phyloP scores from a whole-genome alignment of 805 yeast genomes.

The Kuraishia ogatae region DNA sequence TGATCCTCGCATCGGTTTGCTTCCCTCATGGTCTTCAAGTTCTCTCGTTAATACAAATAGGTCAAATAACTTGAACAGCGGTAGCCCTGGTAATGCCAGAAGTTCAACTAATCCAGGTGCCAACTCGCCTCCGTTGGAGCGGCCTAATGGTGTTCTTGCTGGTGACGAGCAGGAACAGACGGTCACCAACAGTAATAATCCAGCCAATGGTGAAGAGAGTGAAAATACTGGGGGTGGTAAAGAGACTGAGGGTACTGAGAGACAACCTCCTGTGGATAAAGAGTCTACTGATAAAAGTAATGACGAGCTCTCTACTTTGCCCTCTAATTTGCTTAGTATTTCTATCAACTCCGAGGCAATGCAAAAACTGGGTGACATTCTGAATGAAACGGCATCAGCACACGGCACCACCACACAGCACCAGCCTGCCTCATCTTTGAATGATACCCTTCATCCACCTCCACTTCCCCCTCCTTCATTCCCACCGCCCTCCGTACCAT shows the following conservation, averaged over 20 bases:
- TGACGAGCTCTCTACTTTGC: no score
- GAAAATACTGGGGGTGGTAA: no score
- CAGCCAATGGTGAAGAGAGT: no score
- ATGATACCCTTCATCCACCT: neutral
- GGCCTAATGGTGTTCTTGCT: no score
- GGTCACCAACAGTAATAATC: no score
- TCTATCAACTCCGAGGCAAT: neutral
- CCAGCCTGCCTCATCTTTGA: no score
- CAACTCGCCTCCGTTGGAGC: no score
- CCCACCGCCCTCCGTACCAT: neutral
- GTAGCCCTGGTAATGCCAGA: neutral
- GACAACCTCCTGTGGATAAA: no score
- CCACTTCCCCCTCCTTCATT: neutral
- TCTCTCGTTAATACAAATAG: neutral
- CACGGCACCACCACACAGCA: neutral
- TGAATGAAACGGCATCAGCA: neutral
- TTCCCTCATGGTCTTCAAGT: neutral
- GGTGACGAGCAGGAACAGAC: no score
- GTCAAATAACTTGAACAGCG: neutral
- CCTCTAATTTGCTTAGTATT: neutral
- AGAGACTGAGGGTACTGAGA: no score
- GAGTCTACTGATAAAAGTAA: no score
- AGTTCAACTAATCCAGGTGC: neutral
- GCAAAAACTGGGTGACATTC: neutral
- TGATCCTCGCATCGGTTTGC: neutral